Base-by-base conservation (phyloP, 2,329 filamentous ascomycete genomes). In the Westerdykella aurantiaca region DNA sequence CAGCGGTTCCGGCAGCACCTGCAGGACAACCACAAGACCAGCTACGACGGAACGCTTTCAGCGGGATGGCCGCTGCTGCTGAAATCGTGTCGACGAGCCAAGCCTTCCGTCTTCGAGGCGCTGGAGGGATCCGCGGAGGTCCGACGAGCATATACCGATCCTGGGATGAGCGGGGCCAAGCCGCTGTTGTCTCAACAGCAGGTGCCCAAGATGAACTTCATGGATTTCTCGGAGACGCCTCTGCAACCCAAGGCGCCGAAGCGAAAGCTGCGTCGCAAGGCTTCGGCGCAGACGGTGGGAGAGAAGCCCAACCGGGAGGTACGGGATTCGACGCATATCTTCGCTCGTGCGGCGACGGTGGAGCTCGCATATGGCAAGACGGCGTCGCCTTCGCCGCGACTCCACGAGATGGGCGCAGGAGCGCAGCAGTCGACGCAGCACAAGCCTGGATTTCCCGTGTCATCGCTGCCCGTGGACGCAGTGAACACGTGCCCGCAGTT, bases 1-100 rank as follows among this genome's bases (percentile, higher is more conserved):
- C 57, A 60, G 38, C 45, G 48, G 2, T 60, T 58, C 39, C 51
- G 57, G 18, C 57, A 58, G 35, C 57, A 60, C 39, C 51, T 60
- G 2, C 54, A 57, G 39, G 57, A 58, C 39, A 53, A 35, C 34
- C 57, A 58, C 42, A 55, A 44, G 37, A 43, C 45, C 5, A 54
- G 49, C 29, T 50, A 45, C 34, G 57, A 60, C 23, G 51, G 43
- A 5, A 56, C 52, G 0, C 43, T 60, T 16, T 56, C 52, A 23
- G 57, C 55, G 1, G 57, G 55, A 5, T 60, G 57, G 57, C 53
- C 56, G 1, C 43, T 60, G 9, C 43, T 60, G 10, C 40, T 60
- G 23, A 55, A 55, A 21, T 52, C 57, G 13, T 51, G 57, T 40
- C 52, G 53, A 34, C 50, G 45, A 31, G 31, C 47, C 9, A 50